Conservation (phyloP, 2,329 filamentous ascomycete genomes). For the Incumbomyces lentus region DNA sequence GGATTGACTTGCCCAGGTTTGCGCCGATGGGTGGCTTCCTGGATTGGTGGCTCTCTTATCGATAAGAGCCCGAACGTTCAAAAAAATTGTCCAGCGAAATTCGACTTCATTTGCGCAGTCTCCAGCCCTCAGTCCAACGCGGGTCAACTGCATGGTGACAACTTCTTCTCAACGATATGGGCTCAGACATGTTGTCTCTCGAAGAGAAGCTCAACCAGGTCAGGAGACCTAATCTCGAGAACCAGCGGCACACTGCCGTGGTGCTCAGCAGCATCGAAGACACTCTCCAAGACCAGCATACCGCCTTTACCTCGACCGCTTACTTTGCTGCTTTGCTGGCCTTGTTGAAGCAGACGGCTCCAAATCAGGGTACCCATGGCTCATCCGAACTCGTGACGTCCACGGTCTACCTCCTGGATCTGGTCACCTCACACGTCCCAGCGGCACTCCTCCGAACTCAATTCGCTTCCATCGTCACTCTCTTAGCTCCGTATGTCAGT, state of each 20-base stretch:
- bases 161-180: too few relatives aligned
- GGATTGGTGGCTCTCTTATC: not conserved
- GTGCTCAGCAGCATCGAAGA: conserved; percentile 87
- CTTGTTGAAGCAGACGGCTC: conserved; percentile 67
- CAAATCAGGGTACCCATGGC: conserved; percentile 49
- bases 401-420: conserved; percentile 89
- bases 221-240: conserved; percentile 89
- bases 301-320: conserved; percentile 70
- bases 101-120: too few relatives aligned
- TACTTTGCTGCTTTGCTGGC: conserved; percentile 95
- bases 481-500: conserved; percentile 73
- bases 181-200: conserved; percentile 37
- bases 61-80: not conserved
- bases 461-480: conserved; percentile 83
- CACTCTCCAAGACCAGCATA: conserved; percentile 79
- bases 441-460: conserved; percentile 82
- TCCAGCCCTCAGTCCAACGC: too few relatives aligned
- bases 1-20: too few relatives aligned
- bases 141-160: too few relatives aligned
- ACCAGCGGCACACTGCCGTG: conserved; percentile 82
- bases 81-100: not conserved
- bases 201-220: conserved; percentile 95
- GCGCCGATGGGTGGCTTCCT: too few relatives aligned
- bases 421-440: conserved; percentile 76
- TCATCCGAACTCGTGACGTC: conserved; percentile 77